These are phyloP conservation scores for Penicillium samsonianum DNA, from an alignment of 495 filamentous ascomycete genomes.

Conservation along the genomic window DNA sequence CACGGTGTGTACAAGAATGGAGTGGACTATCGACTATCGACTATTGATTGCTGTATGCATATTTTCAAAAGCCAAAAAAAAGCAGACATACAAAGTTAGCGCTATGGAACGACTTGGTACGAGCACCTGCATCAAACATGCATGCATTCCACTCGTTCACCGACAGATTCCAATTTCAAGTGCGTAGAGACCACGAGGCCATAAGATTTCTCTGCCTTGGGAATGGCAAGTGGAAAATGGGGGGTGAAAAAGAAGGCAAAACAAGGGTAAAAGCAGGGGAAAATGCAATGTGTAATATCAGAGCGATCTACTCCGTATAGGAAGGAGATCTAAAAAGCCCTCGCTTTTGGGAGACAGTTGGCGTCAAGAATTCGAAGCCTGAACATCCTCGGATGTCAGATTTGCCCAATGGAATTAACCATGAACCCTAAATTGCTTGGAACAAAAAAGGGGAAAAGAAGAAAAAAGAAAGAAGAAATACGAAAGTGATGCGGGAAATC, in stretches of 20 bases:
- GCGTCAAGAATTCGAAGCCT: neutral
- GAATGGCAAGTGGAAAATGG: neutral
- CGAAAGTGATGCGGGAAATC: neutral
- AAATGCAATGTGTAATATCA: neutral
- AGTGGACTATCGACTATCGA: neutral
- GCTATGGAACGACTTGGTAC: neutral
- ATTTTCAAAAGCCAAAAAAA: constrained; percentile 2
- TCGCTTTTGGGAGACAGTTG: neutral
- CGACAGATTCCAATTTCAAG: constrained; percentile 1
- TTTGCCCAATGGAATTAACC: neutral
- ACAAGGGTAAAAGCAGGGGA: neutral
- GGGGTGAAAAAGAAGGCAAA: constrained; percentile 5
- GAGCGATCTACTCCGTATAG: neutral
- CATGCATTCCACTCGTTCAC: constrained; percentile 3
- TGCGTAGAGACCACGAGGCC: constrained; percentile 3
- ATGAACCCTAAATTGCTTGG: neutral
- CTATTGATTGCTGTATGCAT: constrained; percentile 9
- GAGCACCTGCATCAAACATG: constrained; percentile 5
- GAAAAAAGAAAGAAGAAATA: neutral
- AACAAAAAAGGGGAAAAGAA: neutral
- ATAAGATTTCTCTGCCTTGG: neutral
- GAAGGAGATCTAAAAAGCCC: neutral
- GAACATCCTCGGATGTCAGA: neutral
- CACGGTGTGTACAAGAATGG: neutral
- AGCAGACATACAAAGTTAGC: neutral